Percentiles rank a stretch among this genome's conserved stretches.
Evolutionary conservation across 768 basidiomycete genomes (phyloP).

Genomic region (Naematelia aurantialba): DNA sequence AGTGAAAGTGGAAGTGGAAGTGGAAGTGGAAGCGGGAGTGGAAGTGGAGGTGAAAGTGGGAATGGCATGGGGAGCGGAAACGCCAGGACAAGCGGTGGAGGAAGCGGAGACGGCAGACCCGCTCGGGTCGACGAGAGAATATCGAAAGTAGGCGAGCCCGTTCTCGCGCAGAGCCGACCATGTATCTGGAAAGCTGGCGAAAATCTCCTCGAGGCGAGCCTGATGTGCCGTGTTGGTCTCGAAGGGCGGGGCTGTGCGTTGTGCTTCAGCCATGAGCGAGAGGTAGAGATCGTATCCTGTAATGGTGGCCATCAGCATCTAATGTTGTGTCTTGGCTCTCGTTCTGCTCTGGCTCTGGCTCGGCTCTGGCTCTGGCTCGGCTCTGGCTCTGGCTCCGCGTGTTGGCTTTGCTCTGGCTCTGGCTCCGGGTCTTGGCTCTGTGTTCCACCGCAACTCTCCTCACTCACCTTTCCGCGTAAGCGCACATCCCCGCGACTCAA

Average conservation of each 20-base stretch:
- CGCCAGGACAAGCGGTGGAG: too few relatives aligned
- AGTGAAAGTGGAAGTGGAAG: too few relatives aligned
- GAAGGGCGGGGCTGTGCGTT: slow-evolving; percentile 6
- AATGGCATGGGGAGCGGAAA: too few relatives aligned
- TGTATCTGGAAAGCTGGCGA: slow-evolving; percentile 32
- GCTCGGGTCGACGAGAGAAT: neutral
- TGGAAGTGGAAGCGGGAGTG: too few relatives aligned
- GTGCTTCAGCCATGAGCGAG: slow-evolving; percentile 12
- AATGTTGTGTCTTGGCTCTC: too few relatives aligned
- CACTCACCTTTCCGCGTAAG: slow-evolving; percentile 35
- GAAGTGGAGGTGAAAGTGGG: too few relatives aligned
- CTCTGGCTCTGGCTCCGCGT: neutral
- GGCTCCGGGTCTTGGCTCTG: too few relatives aligned
- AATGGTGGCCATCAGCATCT: neutral
- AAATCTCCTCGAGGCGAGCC: slow-evolving; percentile 18
- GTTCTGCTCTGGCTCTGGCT: too few relatives aligned
- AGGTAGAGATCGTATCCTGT: slow-evolving; percentile 29
- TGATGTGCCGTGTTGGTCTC: slow-evolving; percentile 31
- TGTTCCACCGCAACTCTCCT: too few relatives aligned
- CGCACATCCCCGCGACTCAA: slow-evolving; percentile 42
- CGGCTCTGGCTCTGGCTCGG: too few relatives aligned
- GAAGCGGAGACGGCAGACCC: too few relatives aligned
- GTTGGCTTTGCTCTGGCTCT: too few relatives aligned
- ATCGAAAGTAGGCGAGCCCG: slow-evolving; percentile 34
- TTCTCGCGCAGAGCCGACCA: slow-evolving; percentile 31